Percentiles rank a stretch among this genome's conserved stretches.
These are phyloP conservation scores for Geranium rotundifolium DNA, from an alignment of 345 rosid genomes.

Conservation along the genomic window DNA sequence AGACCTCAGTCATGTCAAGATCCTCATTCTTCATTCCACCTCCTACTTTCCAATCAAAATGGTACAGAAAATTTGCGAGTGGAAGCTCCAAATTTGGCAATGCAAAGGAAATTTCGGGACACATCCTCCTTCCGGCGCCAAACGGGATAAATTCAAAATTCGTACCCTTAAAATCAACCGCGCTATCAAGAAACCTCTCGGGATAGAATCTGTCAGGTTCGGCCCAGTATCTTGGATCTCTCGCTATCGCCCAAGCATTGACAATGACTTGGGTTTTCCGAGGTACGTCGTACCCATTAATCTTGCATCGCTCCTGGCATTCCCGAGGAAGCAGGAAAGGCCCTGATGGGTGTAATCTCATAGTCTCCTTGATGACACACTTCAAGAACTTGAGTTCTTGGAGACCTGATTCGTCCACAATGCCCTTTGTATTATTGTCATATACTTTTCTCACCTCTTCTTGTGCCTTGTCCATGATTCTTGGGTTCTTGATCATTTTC, in stretches of 20 bases:
- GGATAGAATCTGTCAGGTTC: slow-evolving; percentile 23
- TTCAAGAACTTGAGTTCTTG: slow-evolving; percentile 17
- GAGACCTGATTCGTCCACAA: slow-evolving; percentile 15
- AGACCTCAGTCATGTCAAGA: slow-evolving; percentile 31
- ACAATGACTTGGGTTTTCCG: slow-evolving; percentile 15
- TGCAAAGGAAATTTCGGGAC: slow-evolving; percentile 18
- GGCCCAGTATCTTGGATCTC: slow-evolving; percentile 24
- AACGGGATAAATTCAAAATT: slow-evolving; percentile 16
- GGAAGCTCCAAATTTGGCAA: slow-evolving; percentile 9
- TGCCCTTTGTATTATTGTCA: slow-evolving; percentile 1
- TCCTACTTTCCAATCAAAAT: slow-evolving; percentile 38
- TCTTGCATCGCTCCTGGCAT: slow-evolving; percentile 8
- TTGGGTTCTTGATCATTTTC: slow-evolving; percentile 21
- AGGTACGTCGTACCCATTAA: slow-evolving; percentile 16
- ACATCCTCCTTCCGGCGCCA: slow-evolving; percentile 24
- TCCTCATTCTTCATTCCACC: slow-evolving; percentile 13
- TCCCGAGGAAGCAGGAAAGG: slow-evolving; percentile 20
- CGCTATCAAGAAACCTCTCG: slow-evolving; percentile 12
- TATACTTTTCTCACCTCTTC: slow-evolving; percentile 18
- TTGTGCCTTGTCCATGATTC: slow-evolving; percentile 20
- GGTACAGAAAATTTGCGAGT: slow-evolving; percentile 20
- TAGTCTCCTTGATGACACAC: slow-evolving; percentile 16
- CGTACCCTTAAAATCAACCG: slow-evolving; percentile 14
- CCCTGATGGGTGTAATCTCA: slow-evolving; percentile 18
- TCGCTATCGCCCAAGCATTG: slow-evolving; percentile 26